These are phyloP conservation scores for Dorcoceras hygrometricum DNA, from an alignment of 257 asterid genomes.

Conservation along the genomic window DNA sequence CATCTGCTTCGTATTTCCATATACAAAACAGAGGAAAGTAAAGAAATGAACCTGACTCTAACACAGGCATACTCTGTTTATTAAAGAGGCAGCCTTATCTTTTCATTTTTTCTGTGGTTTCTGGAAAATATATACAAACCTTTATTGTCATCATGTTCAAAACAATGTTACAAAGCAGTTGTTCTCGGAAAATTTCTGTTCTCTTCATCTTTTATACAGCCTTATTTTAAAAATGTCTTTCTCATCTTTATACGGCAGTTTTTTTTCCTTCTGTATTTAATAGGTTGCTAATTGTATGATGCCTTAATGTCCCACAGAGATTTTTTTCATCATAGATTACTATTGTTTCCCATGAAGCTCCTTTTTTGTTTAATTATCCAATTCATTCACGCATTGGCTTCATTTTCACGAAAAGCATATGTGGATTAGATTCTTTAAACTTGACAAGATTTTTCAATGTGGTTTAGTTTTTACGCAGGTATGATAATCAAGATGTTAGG, in stretches of 20 bases:
- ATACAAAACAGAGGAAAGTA: no score
- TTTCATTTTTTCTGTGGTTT: no score
- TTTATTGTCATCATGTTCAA: constrained; percentile 12
- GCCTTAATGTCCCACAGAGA: neutral
- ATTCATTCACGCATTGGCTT: neutral
- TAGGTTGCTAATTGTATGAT: neutral
- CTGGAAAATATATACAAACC: no score
- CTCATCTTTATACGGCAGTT: no score
- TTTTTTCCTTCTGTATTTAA: neutral
- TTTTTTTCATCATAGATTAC: neutral
- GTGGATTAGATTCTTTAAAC: neutral
- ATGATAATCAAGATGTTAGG: neutral
- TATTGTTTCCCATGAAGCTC: neutral
- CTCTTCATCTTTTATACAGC: neutral
- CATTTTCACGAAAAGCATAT: neutral
- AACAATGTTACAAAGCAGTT: no score
- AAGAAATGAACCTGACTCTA: no score
- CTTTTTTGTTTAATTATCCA: neutral
- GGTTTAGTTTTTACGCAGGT: neutral
- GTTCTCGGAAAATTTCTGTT: no score
- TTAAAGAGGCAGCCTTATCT: no score
- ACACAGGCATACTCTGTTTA: no score
- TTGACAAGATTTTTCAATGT: neutral
- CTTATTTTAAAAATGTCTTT: neutral
- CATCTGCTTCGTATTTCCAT: no score